Conservation (phyloP, 306 rosid genomes). For the Psophocarpus tetragonolobus region DNA sequence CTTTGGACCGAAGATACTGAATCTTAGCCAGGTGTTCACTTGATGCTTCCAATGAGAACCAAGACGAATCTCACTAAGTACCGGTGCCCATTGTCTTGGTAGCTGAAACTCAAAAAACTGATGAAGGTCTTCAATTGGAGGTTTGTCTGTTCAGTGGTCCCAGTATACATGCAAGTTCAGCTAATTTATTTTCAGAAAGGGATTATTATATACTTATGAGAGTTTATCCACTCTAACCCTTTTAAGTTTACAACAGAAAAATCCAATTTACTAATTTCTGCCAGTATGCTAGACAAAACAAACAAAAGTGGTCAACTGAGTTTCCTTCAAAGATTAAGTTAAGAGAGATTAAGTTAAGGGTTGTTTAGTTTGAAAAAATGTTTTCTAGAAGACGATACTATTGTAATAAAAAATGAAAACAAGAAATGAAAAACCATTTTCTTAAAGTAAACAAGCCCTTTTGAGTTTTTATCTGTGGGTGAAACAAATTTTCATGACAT, state of each 20-base stretch:
- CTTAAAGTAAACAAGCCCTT: background rate
- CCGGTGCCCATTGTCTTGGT: constrained; percentile 91
- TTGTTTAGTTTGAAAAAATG: background rate
- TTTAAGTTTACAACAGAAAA: background rate
- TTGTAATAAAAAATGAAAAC: background rate
- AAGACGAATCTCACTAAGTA: constrained; percentile 73
- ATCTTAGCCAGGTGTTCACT: constrained; percentile 63
- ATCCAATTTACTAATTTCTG: background rate
- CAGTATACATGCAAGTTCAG: constrained; percentile 15
- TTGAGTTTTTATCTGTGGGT: background rate
- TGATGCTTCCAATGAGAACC: constrained; percentile 78
- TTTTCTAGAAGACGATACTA: background rate
- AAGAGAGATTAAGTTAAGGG: background rate
- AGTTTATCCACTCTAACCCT: constrained; percentile 1
- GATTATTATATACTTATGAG: background rate
- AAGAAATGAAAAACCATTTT: background rate
- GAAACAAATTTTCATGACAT: background rate
- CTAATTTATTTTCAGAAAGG: constrained; percentile 13
- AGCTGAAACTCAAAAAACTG: constrained; percentile 91
- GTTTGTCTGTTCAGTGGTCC: constrained; percentile 63
- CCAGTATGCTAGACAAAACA: background rate
- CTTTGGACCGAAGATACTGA: constrained; percentile 79
- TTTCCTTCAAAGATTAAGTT: background rate
- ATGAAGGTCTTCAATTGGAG: constrained; percentile 79
- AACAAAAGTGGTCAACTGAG: background rate